Evolutionary conservation across 2,329 filamentous ascomycete species (phyloP).

Genomic region (Lasiodiplodia theobromae): DNA sequence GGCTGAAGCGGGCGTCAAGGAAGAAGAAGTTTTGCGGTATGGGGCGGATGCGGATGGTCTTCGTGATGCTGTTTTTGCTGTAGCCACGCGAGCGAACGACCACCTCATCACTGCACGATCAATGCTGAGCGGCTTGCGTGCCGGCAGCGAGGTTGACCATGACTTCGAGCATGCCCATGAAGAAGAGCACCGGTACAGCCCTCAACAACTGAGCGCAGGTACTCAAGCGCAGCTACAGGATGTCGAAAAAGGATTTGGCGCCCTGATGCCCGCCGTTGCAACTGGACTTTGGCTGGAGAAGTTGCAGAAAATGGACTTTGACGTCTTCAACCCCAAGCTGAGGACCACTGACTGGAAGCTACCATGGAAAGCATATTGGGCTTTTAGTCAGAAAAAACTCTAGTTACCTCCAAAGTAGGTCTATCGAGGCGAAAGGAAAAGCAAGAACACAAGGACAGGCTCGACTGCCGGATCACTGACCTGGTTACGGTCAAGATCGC

Average conservation of each 20-base stretch:
- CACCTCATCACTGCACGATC: conserved; percentile 92
- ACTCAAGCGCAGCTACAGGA: conserved; percentile 56
- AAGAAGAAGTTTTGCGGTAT: conserved; percentile 87
- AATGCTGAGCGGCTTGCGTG: conserved; percentile 82
- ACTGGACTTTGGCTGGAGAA: conserved; percentile 79
- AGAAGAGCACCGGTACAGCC: conserved; percentile 66
- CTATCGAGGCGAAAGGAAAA: background rate
- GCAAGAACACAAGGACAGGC: background rate
- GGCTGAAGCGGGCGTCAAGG: conserved; percentile 78
- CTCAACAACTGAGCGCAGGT: conserved; percentile 44
- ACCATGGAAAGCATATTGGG: conserved; percentile 78
- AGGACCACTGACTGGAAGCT: conserved; percentile 79
- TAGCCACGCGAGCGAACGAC: conserved; percentile 93
- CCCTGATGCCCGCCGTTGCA: conserved; percentile 80
- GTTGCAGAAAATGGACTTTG: conserved; percentile 83
- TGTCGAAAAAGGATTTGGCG: conserved; percentile 74
- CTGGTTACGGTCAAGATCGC: background rate
- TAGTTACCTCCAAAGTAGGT: conserved; percentile 35
- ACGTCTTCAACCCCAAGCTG: conserved; percentile 73
- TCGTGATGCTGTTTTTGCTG: conserved; percentile 86
- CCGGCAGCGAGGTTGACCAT: conserved; percentile 78
- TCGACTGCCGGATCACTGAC: background rate
- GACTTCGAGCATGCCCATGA: conserved; percentile 89
- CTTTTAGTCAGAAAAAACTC: conserved; percentile 62
- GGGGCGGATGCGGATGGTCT: conserved; percentile 81